Base-by-base conservation (phyloP, 495 filamentous ascomycete species). In the Melanomma pulvis-pyrius region DNA sequence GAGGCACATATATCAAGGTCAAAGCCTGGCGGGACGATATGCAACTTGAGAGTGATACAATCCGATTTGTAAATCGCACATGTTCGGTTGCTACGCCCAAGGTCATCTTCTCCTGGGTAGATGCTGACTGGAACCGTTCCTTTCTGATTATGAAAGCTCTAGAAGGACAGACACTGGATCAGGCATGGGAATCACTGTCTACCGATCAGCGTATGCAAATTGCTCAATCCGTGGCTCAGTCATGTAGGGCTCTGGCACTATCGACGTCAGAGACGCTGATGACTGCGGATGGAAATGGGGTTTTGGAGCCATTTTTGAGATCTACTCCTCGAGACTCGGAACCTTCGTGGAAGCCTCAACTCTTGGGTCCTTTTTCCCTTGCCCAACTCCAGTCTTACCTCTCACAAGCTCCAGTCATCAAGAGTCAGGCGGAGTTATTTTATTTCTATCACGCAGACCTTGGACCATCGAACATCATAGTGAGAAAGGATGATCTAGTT, bases 1-100 rank as follows among this genome's bases (percentile, higher is more conserved):
- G 48, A 51, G 48, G 48, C 24, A 19, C 48, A 9, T 51, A 9
- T 25, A 21, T 51, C 9, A 51, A 51, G 24, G 48, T 51, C 9
- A 51, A 51, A 21, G 48, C 48, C 17, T 51, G 48, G 48, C 48
- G 19, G 24, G 9, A 51, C 8, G 48, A 25, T 25, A 51, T 51
- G 48, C 48, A 51, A 21, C 48, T 51, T 25, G 48, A 51, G 19
- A 51, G 48, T 19, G 48, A 51, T 19, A 51, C 48, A 9, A 51
- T 51, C 21, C 9, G 19, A n/a, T 51, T 19, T 51, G 48, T 51
- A 7, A 51, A 51, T 21, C 8, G 48, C 48, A 25, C 21, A n/a
- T 51, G 8, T 21, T 21, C 9, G 17, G 19, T 51, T 25, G 8
- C 48, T 51, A 51, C 48, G 7, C 48, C 48, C 19, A 19, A 51